Conservation (phyloP, 129 eudicot genomes). For the Chrysanthemum seticuspe region DNA sequence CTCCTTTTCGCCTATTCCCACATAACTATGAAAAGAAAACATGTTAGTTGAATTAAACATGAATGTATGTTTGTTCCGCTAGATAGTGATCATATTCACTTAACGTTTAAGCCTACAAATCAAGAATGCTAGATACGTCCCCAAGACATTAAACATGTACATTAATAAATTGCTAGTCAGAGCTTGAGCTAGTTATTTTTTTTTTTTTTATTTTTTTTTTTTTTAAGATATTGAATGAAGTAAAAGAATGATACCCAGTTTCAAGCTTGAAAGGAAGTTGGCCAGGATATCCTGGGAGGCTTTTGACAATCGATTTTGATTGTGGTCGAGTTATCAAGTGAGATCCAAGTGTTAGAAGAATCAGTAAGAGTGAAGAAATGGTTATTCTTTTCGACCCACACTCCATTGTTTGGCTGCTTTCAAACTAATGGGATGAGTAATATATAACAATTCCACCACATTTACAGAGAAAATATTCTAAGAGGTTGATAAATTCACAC, state of each 20-base stretch:
- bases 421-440: too few relatives aligned
- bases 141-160: neutral
- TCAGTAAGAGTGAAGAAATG: neutral
- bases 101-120: neutral
- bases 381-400: neutral
- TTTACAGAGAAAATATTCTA: too few relatives aligned
- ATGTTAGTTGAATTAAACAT: neutral
- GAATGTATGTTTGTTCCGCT: neutral
- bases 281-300: constrained; percentile 31
- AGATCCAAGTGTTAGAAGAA: neutral
- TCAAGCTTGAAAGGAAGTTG: constrained; percentile 33
- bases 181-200: neutral
- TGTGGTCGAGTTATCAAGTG: neutral
- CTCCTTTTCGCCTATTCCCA: constrained; percentile 26
- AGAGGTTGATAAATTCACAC: too few relatives aligned
- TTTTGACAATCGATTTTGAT: constrained; percentile 20
- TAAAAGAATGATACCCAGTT: constrained; percentile 28
- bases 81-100: neutral
- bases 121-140: neutral
- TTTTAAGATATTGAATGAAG: neutral
- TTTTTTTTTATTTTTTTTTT: neutral
- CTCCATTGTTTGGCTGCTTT: neutral
- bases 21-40: constrained; percentile 12
- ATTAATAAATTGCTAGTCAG: neutral
- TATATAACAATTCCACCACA: too few relatives aligned